Evolutionary conservation across 2,329 filamentous ascomycete genomes (phyloP).

Genomic region (Penicillium sp.): DNA sequence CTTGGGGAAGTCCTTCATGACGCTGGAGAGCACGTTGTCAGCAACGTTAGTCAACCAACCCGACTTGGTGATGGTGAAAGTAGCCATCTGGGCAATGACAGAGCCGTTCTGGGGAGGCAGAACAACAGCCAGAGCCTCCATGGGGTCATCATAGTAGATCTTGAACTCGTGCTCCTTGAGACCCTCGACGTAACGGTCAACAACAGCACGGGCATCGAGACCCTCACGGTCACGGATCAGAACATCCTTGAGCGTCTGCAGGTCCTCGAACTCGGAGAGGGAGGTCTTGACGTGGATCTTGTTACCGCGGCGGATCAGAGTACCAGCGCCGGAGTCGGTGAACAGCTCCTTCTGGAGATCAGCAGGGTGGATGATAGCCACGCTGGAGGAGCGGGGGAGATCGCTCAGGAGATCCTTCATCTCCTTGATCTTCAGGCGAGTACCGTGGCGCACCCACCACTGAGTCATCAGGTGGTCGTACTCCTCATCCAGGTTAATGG

Average conservation of each 20-base stretch:
- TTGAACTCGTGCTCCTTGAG: slow-evolving; percentile 78
- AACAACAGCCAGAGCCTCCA: slow-evolving; percentile 90
- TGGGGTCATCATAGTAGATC: slow-evolving; percentile 89
- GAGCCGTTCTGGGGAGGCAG: slow-evolving; percentile 69
- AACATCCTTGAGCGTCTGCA: slow-evolving; percentile 76
- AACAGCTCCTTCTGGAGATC: slow-evolving; percentile 96
- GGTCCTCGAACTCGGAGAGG: slow-evolving; percentile 72
- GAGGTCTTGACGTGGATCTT: slow-evolving; percentile 76
- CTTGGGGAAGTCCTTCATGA: slow-evolving; percentile 91
- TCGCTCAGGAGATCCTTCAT: slow-evolving; percentile 91
- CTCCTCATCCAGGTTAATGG: slow-evolving; percentile 96
- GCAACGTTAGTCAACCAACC: slow-evolving; percentile 94
- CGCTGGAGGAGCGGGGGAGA: slow-evolving; percentile 86
- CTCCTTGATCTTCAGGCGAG: slow-evolving; percentile 94
- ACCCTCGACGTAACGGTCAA: slow-evolving; percentile 82
- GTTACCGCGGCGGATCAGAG: slow-evolving; percentile 86
- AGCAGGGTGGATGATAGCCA: slow-evolving; percentile 95
- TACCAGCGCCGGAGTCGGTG: slow-evolving; percentile 92
- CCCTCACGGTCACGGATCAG: slow-evolving; percentile 80
- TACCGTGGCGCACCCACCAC: slow-evolving; percentile 93
- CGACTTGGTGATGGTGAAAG: slow-evolving; percentile 88
- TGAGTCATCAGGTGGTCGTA: slow-evolving; percentile 90
- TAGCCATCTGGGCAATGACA: slow-evolving; percentile 78
- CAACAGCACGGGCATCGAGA: slow-evolving; percentile 76
- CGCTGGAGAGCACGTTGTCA: slow-evolving; percentile 89